These are phyloP conservation scores for Amylostereum chailletii DNA, from an alignment of 1,284 basidiomycete species.

Conservation along the genomic window DNA sequence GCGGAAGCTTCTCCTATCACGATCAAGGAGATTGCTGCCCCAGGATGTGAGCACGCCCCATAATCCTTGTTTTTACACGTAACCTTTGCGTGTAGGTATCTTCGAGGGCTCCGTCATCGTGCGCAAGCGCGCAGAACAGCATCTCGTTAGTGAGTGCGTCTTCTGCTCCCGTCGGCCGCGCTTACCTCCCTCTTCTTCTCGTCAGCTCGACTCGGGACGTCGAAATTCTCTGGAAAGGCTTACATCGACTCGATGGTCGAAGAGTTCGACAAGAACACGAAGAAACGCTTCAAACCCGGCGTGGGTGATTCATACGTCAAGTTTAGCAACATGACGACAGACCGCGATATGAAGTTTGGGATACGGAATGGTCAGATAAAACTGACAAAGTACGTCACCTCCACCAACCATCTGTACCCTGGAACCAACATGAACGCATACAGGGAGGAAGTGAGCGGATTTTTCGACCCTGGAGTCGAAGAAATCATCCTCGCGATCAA, in stretches of 20 bases:
- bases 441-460: conserved; percentile 30
- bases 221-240: conserved; percentile 19
- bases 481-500: conserved; percentile 29
- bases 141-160: conserved; percentile 18
- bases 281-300: conserved; percentile 32
- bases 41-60: conserved; percentile 8
- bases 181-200: conserved; percentile 18
- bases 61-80: conserved; percentile 14
- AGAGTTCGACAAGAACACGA: conserved; percentile 44
- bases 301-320: conserved; percentile 37
- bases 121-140: conserved; percentile 1
- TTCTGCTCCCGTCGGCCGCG: conserved; percentile 12
- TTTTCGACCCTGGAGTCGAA: conserved; percentile 30
- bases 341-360: conserved; percentile 33
- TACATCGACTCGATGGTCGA: conserved; percentile 34
- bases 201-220: conserved; percentile 19
- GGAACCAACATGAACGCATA: too few relatives aligned
- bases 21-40: conserved; percentile 7
- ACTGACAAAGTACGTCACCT: too few relatives aligned
- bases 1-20: conserved; percentile 1
- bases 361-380: conserved; percentile 39
- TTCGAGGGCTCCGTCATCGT: not conserved
- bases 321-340: conserved; percentile 34
- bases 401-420: too few relatives aligned
- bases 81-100: conserved; percentile 10